Evolutionary conservation across 2,329 filamentous ascomycete species (phyloP), one percentile per base, ranked within the genome.

Genomic region (Phialemonium atrogriseum): DNA sequence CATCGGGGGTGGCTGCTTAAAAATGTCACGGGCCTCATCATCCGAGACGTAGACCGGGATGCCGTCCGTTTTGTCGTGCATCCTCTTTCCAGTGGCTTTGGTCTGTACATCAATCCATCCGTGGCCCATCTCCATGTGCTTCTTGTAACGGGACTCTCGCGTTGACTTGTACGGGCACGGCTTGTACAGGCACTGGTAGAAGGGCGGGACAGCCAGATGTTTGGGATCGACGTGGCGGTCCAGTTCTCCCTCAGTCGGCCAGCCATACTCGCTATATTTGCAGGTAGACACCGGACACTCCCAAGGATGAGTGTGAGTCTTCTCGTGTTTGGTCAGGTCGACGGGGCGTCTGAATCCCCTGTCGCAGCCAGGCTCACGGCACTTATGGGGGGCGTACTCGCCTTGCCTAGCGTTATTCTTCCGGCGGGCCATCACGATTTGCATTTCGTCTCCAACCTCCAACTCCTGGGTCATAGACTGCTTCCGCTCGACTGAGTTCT

Each of bases 331-430:
- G 44, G 87, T 95, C 37, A 96, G 66, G 56, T 98, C 91, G 59
- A 91, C 96, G n/a, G 86, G 86, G 40, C 91, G 80, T 61, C 91
- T 93, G 66, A 95, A 96, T 57, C 88, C 77, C 62, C 94, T 95
- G 57, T 76, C 78, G 62, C 89, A 95, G 23, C 75, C 74, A 5
- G 67, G 65, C 52, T 87, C 75, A 40, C 72, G 71, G 67, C 86
- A 94, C 47, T 75, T 77, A 60, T 89, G 79, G 35, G 75, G 82
- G 28, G 84, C 78, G 30, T 89, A 77, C 56, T 93, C 82, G 58
- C 88, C 84, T 5, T 83, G 81, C 30, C 78, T 81, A 22, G 86
- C 85, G 38, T 89, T 89, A 74, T 94, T 94, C 74, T 93, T 93
- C 44, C 87, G 81, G 36, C 88, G 82, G 36, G 88, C 89, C 89